Evolutionary conservation across 331 rosid genomes (phyloP).

Genomic region (Acacia pycnantha): DNA sequence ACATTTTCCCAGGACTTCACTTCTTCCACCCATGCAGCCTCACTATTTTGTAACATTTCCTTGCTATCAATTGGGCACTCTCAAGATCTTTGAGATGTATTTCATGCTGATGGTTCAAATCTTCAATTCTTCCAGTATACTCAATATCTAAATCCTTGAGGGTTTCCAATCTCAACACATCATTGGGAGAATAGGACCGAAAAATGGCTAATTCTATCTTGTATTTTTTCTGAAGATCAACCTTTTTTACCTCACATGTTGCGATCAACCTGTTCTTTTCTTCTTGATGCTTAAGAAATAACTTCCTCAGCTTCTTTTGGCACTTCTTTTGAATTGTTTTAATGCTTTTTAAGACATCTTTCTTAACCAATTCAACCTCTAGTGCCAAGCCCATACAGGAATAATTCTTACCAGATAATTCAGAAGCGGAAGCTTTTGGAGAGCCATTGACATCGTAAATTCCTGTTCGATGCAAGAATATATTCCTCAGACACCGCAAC

Average conservation of each 20-base stretch:
- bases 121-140: conserved; percentile 33
- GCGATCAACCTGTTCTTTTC: conserved; percentile 36
- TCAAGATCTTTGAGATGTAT: conserved; percentile 48
- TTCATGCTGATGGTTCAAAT: conserved; percentile 32
- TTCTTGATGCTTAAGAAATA: conserved; percentile 48
- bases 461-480: conserved; percentile 41
- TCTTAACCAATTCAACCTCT: conserved; percentile 33
- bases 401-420: conserved; percentile 18
- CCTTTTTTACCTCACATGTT: conserved; percentile 36
- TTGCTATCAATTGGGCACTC: conserved; percentile 40
- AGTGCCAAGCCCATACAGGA: conserved; percentile 20
- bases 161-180: conserved; percentile 33
- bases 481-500: conserved; percentile 59
- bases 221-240: conserved; percentile 33
- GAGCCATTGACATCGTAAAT: conserved; percentile 25
- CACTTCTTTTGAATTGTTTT: conserved; percentile 52
- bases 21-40: conserved; percentile 38
- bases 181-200: conserved; percentile 30
- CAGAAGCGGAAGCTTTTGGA: conserved; percentile 37
- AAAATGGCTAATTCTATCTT: conserved; percentile 38
- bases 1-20: conserved; percentile 54
- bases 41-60: conserved; percentile 37
- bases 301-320: conserved; percentile 45
- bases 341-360: conserved; percentile 46
- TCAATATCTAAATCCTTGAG: conserved; percentile 34